Base-by-base conservation (phyloP, 805 yeast species). In the Pichia sporocuriosa region DNA sequence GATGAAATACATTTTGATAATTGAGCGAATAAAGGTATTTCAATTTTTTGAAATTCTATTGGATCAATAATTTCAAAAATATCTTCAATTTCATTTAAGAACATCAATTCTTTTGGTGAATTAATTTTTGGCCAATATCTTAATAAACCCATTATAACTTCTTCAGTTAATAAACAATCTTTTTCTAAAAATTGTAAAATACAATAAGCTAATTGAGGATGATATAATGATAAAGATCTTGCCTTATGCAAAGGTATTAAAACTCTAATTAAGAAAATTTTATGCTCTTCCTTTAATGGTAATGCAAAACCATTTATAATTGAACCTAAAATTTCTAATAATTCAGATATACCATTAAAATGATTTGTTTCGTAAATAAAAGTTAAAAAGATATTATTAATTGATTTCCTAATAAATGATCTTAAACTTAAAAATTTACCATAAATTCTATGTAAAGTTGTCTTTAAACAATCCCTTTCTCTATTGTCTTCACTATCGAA, bases 251-350 rank as follows among this genome's bases (percentile, higher is more conserved):
- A 67, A 23, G 98, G 98, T 22, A 93, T 71, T 54, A 93, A 72
- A 16, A 90, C 90, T 44, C 96, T 72, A 26, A 85, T 79, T 48
- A 93, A 66, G 54, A 93, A 93, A 12, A 85, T 79, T 63, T 93
- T 93, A 65, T 93, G 98, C 63, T 93, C 98, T 55, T 93, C 97
- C 60, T 93, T 93, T 54, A 93, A 73, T 5, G 98, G 98, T 49
- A 93, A 71, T 2, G 98, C 98, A 69, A 93, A 93, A 12, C 98
- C 98, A 64, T 93, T 93, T 58, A 93, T 93, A 55, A 93, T 93
- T 16, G 95, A 84, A 8, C 98, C 98, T 50, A 93, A 73, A 44
- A 93, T 93, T 65, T 93, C 98, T 51, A 93, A 72, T 47, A 93
- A 72, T 67, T 93, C 98, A 9, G 95, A 95, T 44, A 93, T 79